Conservation (phyloP, 208 protist genomes). For the Trypanosoma mega region DNA sequence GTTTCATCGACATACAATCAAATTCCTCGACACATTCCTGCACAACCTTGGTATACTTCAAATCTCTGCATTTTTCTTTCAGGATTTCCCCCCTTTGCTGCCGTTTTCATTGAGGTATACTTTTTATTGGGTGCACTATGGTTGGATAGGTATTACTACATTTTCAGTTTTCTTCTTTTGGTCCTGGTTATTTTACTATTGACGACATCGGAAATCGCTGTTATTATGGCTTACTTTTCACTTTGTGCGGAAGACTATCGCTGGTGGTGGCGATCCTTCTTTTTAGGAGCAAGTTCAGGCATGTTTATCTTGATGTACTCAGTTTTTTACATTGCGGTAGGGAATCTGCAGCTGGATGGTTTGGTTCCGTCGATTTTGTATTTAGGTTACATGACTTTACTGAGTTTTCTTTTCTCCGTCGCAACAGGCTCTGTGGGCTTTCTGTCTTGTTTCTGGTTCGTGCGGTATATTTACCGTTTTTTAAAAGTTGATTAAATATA, state of each 20-base stretch:
- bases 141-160: conserved; percentile 93
- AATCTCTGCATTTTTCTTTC: conserved; percentile 25
- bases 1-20: conserved; percentile 85
- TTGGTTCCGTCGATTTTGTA: conserved; percentile 61
- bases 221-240: conserved; percentile 97
- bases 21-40: conserved; percentile 95
- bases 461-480: conserved; percentile 44
- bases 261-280: conserved; percentile 98
- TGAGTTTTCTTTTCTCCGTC: conserved; percentile 46
- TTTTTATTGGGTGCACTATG: conserved; percentile 95
- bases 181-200: conserved; percentile 93
- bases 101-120: conserved; percentile 97
- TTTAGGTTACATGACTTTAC: conserved; percentile 75
- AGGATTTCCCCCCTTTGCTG: conserved; percentile 95
- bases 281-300: conserved; percentile 67
- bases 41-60: conserved; percentile 73
- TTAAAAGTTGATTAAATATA: conserved; percentile 42
- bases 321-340: conserved; percentile 84
- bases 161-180: conserved; percentile 95
- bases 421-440: conserved; percentile 43
- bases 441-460: conserved; percentile 58
- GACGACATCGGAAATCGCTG: conserved; percentile 94
- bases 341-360: conserved; percentile 57
- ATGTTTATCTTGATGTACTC: conserved; percentile 95
- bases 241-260: conserved; percentile 95